A percentile compares a stretch with the other conserved stretches of the same genome.
phyloP scores from a whole-genome alignment of 2,329 filamentous ascomycete genomes.

The Raffaelea ambrosiae region DNA sequence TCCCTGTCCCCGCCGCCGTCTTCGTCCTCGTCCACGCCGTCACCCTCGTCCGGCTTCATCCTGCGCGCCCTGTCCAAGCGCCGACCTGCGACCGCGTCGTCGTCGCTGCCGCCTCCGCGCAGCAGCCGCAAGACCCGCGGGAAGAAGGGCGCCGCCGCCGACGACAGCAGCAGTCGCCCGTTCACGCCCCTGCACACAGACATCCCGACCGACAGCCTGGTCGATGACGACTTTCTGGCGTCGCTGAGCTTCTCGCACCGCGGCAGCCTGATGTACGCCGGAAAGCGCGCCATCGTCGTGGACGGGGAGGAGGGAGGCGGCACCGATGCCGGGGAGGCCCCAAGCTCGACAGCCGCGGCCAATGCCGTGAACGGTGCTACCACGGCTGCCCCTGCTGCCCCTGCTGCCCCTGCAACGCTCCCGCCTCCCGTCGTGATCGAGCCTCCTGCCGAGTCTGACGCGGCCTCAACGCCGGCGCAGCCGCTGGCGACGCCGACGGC shows the following conservation, averaged over 20 bases:
- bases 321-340: neutral
- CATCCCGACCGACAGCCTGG: slow-evolving; percentile 47
- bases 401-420: slow-evolving; percentile 1
- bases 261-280: slow-evolving; percentile 54
- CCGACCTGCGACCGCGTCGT: neutral
- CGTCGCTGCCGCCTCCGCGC: neutral
- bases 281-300: slow-evolving; percentile 25
- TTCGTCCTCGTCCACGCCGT: neutral
- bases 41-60: neutral
- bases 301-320: neutral
- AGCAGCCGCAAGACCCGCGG: neutral
- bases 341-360: neutral
- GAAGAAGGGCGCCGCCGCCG: slow-evolving; percentile 17
- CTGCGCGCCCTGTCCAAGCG: slow-evolving; percentile 11
- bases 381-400: slow-evolving; percentile 7
- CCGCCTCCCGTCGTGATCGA: neutral
- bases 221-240: slow-evolving; percentile 50
- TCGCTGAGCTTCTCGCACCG: slow-evolving; percentile 53
- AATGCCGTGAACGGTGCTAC: neutral
- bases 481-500: too few relatives aligned
- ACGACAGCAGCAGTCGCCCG: slow-evolving; percentile 21
- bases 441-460: slow-evolving; percentile 3
- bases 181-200: slow-evolving; percentile 45
- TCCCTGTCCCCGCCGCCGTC: neutral
- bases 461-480: slow-evolving; percentile 15